phyloP scores from a whole-genome alignment of 192 early-diverging fungal genomes.

The Mortierella hygrophila region DNA sequence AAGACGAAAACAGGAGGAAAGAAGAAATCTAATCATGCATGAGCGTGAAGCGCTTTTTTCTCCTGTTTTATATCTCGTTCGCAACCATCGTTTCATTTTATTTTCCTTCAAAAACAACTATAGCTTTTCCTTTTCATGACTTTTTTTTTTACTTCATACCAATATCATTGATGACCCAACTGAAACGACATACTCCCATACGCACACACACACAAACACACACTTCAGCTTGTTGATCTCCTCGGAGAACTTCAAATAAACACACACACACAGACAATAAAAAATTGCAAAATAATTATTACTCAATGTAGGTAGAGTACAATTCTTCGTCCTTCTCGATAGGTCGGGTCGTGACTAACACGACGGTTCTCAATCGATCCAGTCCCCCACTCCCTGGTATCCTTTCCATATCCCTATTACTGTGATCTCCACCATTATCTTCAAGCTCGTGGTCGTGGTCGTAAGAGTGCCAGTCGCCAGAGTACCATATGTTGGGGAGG shows the following conservation, averaged over 20 bases:
- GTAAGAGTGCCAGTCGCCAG: slow-evolving; percentile 44
- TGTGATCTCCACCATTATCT: not conserved
- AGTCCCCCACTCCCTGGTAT: slow-evolving; percentile 10
- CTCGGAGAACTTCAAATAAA: not conserved
- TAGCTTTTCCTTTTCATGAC: not conserved
- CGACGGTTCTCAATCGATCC: slow-evolving; percentile 44
- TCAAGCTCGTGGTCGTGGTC: slow-evolving; percentile 13
- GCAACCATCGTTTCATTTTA: not conserved
- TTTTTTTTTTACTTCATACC: not conserved
- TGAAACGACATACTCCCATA: not conserved
- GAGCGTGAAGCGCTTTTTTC: not conserved
- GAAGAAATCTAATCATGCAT: slow-evolving; percentile 28
- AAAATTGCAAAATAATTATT: slow-evolving; percentile 7
- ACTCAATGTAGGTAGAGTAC: slow-evolving; percentile 63
- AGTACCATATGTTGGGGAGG: slow-evolving; percentile 60
- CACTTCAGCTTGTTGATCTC: not conserved
- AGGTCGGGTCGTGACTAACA: slow-evolving; percentile 42
- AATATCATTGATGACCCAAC: slow-evolving; percentile 2
- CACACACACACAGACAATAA: not conserved
- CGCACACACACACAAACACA: not conserved
- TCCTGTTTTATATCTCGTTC: not conserved
- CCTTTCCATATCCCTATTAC: slow-evolving; percentile 7
- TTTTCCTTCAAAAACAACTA: not conserved
- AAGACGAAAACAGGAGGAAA: slow-evolving; percentile 14
- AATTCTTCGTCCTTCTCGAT: slow-evolving; percentile 56